Evolutionary conservation across 331 rosid species (phyloP), one percentile per base, ranked within the genome.

Genomic region (Spiraea crenata): DNA sequence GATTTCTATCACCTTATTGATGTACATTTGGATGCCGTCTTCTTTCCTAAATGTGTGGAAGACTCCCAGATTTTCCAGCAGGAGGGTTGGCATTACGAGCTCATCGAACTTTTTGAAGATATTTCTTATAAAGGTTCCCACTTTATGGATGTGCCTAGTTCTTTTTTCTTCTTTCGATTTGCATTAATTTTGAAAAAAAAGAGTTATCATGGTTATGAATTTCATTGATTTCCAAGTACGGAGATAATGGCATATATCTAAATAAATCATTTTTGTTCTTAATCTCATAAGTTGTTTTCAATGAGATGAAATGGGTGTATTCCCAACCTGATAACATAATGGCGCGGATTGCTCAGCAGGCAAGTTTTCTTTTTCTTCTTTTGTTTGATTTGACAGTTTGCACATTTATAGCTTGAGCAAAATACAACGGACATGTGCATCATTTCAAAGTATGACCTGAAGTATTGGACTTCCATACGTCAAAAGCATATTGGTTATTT

Each of bases 251-350:
- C 35, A 67, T 34, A 39, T 20, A 48, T 64, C 1, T 8, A 64
- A 63, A 73, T 25, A 72, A 69, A 45, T 10, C 65, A 45, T 45
- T 34, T 15, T 68, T 83, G 17, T 78, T 52, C 39, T 35, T 72
- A 12, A 66, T 85, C 81, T 57, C 70, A 91, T 97, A 97, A 77
- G 99, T 95, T 79, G 99, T 95, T 62, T 95, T 95, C 81, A 95
- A 95, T 74, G 97, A 95, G 88, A 95, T 95, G 99, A 95, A 95
- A 75, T 96, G 96, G 60, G 99, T 91, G 59, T 95, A 95, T 82
- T 95, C 99, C 81, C 97, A 95, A 79, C 97, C 96, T 16, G 97
- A 95, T 78, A 87, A 89, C 69, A 85, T 95, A 70, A 82, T 95
- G 67, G 96, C 93, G 25, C 89, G 96, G 70, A 49, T 82, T 67